Percentiles rank a stretch among this genome's conserved stretches.
Conservation (phyloP, 441 rosid genomes). For the Theobroma grandiflorum region DNA sequence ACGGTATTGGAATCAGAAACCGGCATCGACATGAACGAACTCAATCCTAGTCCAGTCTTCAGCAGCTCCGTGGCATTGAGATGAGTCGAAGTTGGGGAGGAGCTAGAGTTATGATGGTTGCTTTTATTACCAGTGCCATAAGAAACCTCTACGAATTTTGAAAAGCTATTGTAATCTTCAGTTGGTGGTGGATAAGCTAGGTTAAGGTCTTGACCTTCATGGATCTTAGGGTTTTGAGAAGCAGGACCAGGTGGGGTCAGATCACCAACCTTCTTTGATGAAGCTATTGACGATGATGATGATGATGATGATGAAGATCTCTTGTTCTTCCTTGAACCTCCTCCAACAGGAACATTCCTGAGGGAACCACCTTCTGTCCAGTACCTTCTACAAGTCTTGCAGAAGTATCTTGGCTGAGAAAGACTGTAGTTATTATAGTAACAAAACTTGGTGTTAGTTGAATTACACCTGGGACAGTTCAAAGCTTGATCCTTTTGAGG, state of each 20-base stretch:
- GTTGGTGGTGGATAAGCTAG: constrained; percentile 34
- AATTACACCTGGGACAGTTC: constrained; percentile 55
- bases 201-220: constrained; percentile 48
- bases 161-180: neutral
- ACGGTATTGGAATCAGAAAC: constrained; percentile 20
- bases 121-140: constrained; percentile 9
- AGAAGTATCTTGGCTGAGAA: constrained; percentile 55
- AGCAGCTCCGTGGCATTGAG: constrained; percentile 27
- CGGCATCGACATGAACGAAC: constrained; percentile 26
- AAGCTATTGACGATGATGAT: constrained; percentile 26
- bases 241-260: constrained; percentile 17
- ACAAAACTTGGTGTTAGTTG: constrained; percentile 54
- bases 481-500: constrained; percentile 46
- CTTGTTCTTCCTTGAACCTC: constrained; percentile 57
- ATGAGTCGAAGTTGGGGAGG: constrained; percentile 24
- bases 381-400: constrained; percentile 57
- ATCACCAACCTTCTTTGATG: constrained; percentile 40
- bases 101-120: constrained; percentile 35
- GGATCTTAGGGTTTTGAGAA: constrained; percentile 44
- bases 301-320: constrained; percentile 37
- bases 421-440: constrained; percentile 58
- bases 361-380: constrained; percentile 61
- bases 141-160: constrained; percentile 13
- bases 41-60: constrained; percentile 34
- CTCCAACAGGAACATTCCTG: constrained; percentile 62